Base-by-base conservation (phyloP, 1,284 basidiomycete genomes). In the Omphalotus olearius region DNA sequence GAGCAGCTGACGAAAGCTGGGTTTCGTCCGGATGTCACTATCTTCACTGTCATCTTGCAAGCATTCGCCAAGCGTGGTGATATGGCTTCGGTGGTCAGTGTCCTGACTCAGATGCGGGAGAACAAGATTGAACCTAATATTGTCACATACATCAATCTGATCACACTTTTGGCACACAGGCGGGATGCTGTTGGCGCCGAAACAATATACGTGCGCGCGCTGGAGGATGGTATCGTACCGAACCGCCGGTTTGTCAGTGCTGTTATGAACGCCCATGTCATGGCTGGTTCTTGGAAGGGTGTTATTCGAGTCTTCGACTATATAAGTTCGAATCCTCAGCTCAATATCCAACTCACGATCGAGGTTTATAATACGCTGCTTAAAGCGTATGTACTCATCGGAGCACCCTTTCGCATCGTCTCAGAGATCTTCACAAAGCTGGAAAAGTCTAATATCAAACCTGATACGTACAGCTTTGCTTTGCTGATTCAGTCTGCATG, bases 401-500 rank as follows among this genome's bases (percentile, higher is more conserved):
- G 87, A 10, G 80, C 90, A 2, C 91, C 95, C 0, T 87, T 89
- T 60, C 69, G 72, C 35, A 67, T 83, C 28, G 84, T 95, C 23
- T 71, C 83, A 28, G 66, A 71, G 5, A 66, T 92, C 25, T 93
- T 95, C 66, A 69, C 75, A 45, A 72, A 71, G 50, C 74, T 93
- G 48, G 70, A 80, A 56, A 55, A 66, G 18, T 61, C 69, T 14
- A 74, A 75, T 20, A 59, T 83, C 9, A 67, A 70, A 25, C 91
- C 92, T 0, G 80, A 87, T 57, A 67, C 63, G 11, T 75, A 76
- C 54, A 87, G 90, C 0, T 98, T 88, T 66, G 78, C 89, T 0
- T 72, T 92, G 42, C 71, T 93, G 42, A 82, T 97, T 45, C 88
- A 92, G 64, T 88, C 90, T 1, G 90, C 94, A 1, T 90, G 87